Conservation (phyloP, 768 basidiomycete species). For the Suillus hirtellus region DNA sequence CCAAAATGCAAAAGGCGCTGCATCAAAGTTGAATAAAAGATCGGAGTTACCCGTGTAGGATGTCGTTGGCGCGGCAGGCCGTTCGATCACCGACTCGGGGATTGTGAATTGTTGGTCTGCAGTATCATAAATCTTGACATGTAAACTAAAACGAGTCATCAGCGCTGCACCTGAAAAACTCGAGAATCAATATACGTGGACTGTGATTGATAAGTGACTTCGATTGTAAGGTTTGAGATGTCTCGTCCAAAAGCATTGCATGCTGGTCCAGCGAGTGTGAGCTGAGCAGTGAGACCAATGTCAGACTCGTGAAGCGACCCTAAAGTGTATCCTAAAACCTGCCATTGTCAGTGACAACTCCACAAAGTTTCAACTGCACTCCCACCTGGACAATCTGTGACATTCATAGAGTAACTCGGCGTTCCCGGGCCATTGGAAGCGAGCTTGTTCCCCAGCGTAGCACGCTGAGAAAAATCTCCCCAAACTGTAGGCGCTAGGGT, state of each 20-base stretch:
- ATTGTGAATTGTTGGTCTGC: slow-evolving; percentile 64
- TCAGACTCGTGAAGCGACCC: slow-evolving; percentile 41
- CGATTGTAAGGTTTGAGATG: slow-evolving; percentile 55
- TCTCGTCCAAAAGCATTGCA: slow-evolving; percentile 71
- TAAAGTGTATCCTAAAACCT: slow-evolving; percentile 53
- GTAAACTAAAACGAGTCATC: slow-evolving; percentile 43
- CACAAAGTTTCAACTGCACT: neutral
- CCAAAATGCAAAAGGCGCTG: slow-evolving; percentile 77
- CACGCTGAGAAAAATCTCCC: slow-evolving; percentile 15
- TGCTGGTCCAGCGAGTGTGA: slow-evolving; percentile 52
- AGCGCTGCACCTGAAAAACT: neutral
- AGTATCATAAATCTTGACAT: slow-evolving; percentile 67
- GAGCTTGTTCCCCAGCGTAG: slow-evolving; percentile 2
- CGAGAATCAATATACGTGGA: slow-evolving; percentile 39
- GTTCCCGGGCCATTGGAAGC: neutral
- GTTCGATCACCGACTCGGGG: slow-evolving; percentile 53
- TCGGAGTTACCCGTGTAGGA: slow-evolving; percentile 49
- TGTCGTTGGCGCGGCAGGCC: slow-evolving; percentile 37
- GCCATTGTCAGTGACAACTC: neutral
- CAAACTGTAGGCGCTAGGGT: slow-evolving; percentile 9
- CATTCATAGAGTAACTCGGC: slow-evolving; percentile 26
- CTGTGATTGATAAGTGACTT: slow-evolving; percentile 64
- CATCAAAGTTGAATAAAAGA: slow-evolving; percentile 66
- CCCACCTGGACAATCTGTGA: slow-evolving; percentile 34
- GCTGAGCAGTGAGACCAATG: slow-evolving; percentile 53